Evolutionary conservation across 2,329 filamentous ascomycete genomes (phyloP).

Genomic region (Penicillium hesseltinei): DNA sequence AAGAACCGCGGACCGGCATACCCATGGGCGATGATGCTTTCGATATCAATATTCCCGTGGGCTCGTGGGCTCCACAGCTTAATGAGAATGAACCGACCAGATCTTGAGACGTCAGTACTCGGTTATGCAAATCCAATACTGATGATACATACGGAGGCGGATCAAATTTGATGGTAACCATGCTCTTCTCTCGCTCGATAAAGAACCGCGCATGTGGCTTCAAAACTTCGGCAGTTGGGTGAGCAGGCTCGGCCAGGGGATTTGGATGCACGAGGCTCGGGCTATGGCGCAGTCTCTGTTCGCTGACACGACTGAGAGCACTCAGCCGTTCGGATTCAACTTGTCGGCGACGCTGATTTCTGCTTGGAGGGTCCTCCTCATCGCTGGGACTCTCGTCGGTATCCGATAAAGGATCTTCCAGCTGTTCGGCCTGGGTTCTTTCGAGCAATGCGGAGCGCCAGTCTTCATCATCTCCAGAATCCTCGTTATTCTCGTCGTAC

Average conservation of each 20-base stretch:
- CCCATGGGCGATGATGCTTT: conserved; percentile 78
- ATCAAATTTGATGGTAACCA: conserved; percentile 77
- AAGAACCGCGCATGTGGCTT: conserved; percentile 77
- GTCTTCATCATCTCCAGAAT: conserved; percentile 26
- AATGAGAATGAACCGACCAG: conserved; percentile 77
- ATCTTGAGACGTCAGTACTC: conserved; percentile 43
- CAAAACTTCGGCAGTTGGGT: conserved; percentile 51
- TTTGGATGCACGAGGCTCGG: conserved; percentile 32
- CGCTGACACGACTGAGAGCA: conserved; percentile 12
- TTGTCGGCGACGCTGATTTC: conserved; percentile 27
- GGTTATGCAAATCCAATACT: background rate
- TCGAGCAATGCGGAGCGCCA: conserved; percentile 28
- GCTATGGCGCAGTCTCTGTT: conserved; percentile 23
- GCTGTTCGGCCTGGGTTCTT: conserved; percentile 29
- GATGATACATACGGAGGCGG: conserved; percentile 39
- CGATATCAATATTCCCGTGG: conserved; percentile 81
- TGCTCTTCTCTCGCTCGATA: conserved; percentile 77
- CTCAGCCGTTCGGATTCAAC: conserved; percentile 25
- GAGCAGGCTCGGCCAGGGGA: conserved; percentile 12
- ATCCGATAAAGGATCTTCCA: conserved; percentile 29
- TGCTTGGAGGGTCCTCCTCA: conserved; percentile 18
- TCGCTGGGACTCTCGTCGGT: conserved; percentile 36
- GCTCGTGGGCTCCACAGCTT: conserved; percentile 84
- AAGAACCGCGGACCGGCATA: conserved; percentile 85
- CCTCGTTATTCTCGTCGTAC: conserved; percentile 38